Base-by-base conservation (phyloP, 2,329 filamentous ascomycete species). In the Didymella keratinophila region DNA sequence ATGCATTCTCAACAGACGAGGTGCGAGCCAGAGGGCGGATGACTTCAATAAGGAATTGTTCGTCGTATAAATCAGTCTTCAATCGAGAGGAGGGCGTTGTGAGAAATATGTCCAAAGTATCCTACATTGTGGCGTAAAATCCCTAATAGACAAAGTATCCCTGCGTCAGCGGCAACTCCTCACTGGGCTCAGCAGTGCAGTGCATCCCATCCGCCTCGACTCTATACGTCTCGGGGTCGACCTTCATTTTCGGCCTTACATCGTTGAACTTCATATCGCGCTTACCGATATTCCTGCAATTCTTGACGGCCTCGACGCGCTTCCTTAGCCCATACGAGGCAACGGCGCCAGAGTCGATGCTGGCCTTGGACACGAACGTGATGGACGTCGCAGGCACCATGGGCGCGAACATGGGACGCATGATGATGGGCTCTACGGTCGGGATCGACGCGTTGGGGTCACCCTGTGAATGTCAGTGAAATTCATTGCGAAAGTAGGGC, bases 181-280 rank as follows among this genome's bases (percentile, higher is more conserved):
- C 82, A 21, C 90, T 86, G 4, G 93, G 91, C 76, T 89, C 91
- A 0, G 92, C 92, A 41, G 81, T 84, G 72, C 90, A 93, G 34
- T 88, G 80, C 76, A 85, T 78, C 0, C 91, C 93, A 78, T 97
- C 92, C 1, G 93, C 93, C 79, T 94, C 88, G 25, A 97, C 93
- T 16, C 82, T 81, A 80, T 97, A 98, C 71, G 86, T 88, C 83
- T 98, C 94, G 5, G 94, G 91, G 76, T 98, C 93, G 60, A 98
- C 93, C 69, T 82, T 87, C 91, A 98, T 97, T 79, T 84, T 87
- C 14, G 94, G 94, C 86, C 87, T 92, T 53, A 79, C 78, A 71
- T 92, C 87, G 76, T 97, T 97, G 77, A 87, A 93, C 72, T 92
- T 93, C 93, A 97, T 97, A 77, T 97, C 91, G 68, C 79, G 83